Evolutionary conservation across 768 basidiomycete species (phyloP).

Genomic region (Lentinula boryana): DNA sequence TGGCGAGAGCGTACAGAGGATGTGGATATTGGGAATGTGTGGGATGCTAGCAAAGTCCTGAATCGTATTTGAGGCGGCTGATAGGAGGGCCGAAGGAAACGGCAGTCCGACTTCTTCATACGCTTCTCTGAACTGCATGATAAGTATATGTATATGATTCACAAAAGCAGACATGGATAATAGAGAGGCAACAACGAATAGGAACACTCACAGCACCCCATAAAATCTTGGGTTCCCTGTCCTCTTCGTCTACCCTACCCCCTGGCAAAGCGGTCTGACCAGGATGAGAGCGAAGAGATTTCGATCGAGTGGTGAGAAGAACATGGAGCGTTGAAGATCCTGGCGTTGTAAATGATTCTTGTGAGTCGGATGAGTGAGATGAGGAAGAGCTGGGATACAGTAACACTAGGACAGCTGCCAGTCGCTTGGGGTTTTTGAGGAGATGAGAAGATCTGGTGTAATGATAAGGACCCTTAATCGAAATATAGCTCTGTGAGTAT

Average conservation of each 20-base stretch:
- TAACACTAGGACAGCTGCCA: slow-evolving; percentile 71
- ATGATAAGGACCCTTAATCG: no score
- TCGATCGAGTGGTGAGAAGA: slow-evolving; percentile 82
- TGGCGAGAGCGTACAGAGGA: not conserved
- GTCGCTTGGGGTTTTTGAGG: slow-evolving; percentile 25
- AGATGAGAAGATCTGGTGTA: slow-evolving; percentile 24
- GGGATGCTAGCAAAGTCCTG: not conserved
- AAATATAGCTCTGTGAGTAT: no score
- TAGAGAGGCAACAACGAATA: not conserved
- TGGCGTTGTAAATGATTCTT: no score
- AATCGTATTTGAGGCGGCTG: slow-evolving; percentile 20
- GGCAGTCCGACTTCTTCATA: slow-evolving; percentile 79
- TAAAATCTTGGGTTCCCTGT: slow-evolving; percentile 42
- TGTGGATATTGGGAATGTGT: slow-evolving; percentile 55
- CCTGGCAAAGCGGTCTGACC: slow-evolving; percentile 83
- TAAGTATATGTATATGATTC: not conserved
- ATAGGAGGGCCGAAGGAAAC: slow-evolving; percentile 30
- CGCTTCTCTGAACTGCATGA: slow-evolving; percentile 69
- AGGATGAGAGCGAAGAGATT: slow-evolving; percentile 64
- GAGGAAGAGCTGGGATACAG: slow-evolving; percentile 47
- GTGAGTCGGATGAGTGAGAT: no score
- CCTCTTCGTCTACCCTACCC: slow-evolving; percentile 67
- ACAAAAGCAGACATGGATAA: no score
- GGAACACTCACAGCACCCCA: slow-evolving; percentile 63
- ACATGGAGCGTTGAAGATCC: slow-evolving; percentile 60